Evolutionary conservation across 495 filamentous ascomycete species (phyloP).

Genomic region (Neurospora sp.): DNA sequence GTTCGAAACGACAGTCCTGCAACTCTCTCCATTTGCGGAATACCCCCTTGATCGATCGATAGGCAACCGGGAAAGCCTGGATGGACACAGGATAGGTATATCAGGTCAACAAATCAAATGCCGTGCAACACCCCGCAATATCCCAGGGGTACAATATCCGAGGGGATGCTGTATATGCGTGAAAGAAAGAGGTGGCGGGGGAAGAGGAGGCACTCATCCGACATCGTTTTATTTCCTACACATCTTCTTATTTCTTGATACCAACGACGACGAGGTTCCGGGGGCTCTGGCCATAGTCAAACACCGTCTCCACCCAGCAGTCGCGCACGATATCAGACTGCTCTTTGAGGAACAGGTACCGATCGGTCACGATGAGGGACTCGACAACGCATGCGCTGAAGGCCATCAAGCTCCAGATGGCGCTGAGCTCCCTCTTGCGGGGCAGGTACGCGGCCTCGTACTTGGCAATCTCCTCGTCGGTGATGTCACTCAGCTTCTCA

Average conservation of each 20-base stretch:
- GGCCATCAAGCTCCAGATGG: constrained; percentile 90
- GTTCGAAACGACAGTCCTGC: neutral
- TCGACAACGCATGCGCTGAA: constrained; percentile 85
- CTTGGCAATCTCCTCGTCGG: constrained; percentile 58
- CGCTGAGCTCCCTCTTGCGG: constrained; percentile 73
- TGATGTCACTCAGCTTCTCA: constrained; percentile 51
- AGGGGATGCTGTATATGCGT: neutral
- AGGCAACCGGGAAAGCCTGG: neutral
- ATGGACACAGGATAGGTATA: neutral
- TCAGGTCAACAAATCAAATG: neutral
- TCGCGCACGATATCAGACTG: constrained; percentile 55
- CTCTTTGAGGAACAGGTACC: constrained; percentile 82
- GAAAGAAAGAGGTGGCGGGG: neutral
- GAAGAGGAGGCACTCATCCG: neutral
- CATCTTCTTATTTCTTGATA: constrained; percentile 52
- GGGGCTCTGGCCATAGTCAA: constrained; percentile 81
- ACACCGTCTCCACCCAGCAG: constrained; percentile 86
- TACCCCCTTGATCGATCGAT: neutral
- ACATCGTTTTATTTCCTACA: neutral
- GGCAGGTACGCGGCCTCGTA: constrained; percentile 56
- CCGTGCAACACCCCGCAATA: neutral
- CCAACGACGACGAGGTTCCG: constrained; percentile 86
- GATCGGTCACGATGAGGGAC: constrained; percentile 80
- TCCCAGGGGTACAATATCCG: neutral
- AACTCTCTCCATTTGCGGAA: neutral